These are phyloP conservation scores for Blastobotrys capitulatus DNA, from an alignment of 1,139 yeast species.

Conservation along the genomic window DNA sequence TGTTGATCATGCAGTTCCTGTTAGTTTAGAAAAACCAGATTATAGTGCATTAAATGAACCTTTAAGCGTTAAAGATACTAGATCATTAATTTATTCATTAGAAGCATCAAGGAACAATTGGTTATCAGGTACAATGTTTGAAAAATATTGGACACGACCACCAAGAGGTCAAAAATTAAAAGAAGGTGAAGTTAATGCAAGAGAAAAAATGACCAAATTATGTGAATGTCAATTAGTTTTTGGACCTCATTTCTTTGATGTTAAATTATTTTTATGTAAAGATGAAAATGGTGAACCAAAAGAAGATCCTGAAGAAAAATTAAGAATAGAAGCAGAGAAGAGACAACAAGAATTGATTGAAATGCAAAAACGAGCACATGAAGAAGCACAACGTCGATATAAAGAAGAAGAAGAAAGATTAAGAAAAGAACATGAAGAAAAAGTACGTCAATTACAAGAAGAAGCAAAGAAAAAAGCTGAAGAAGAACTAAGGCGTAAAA, in stretches of 20 bases:
- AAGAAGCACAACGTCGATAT: slow-evolving; percentile 3
- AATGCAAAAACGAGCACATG: slow-evolving; percentile 3
- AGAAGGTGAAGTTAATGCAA: slow-evolving; percentile 47
- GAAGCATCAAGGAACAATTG: slow-evolving; percentile 72
- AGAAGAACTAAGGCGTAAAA: neutral
- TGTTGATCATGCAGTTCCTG: slow-evolving; percentile 63
- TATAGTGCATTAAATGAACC: slow-evolving; percentile 58
- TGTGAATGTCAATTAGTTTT: slow-evolving; percentile 67
- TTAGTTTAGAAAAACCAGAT: slow-evolving; percentile 59
- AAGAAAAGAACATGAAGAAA: slow-evolving; percentile 4
- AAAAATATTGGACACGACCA: slow-evolving; percentile 63
- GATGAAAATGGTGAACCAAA: slow-evolving; percentile 30
- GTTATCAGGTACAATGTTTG: slow-evolving; percentile 68
- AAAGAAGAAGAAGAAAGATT: slow-evolving; percentile 8
- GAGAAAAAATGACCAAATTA: slow-evolving; percentile 86
- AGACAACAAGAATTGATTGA: slow-evolving; percentile 4
- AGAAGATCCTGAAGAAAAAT: slow-evolving; percentile 15
- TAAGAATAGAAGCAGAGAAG: slow-evolving; percentile 4
- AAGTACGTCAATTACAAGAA: neutral
- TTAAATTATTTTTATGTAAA: slow-evolving; percentile 72
- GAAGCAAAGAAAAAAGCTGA: neutral
- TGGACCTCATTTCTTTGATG: slow-evolving; percentile 81
- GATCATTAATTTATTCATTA: slow-evolving; percentile 52
- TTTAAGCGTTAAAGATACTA: slow-evolving; percentile 65
- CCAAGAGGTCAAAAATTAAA: slow-evolving; percentile 53